Percentiles rank a stretch among this genome's conserved stretches.
Conservation (phyloP, 371 early-diverging fungal genomes). For the Mucor velutinosus region DNA sequence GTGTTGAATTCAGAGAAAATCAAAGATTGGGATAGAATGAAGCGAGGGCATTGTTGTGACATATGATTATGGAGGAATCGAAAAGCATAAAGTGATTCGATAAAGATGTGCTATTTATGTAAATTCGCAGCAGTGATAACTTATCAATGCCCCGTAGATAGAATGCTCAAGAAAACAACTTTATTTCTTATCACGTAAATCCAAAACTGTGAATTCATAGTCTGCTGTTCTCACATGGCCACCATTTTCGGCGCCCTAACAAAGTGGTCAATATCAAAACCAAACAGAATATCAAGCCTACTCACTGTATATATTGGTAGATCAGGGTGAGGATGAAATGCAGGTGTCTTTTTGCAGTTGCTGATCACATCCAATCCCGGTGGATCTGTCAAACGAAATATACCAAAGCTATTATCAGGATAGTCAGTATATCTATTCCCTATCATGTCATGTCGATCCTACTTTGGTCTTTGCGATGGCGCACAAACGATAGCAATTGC, state of each 20-base stretch:
- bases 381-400: constrained; percentile 89
- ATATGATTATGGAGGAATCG: neutral
- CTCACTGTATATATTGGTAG: constrained; percentile 66
- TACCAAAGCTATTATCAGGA: constrained; percentile 61
- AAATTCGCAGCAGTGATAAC: neutral
- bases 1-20: constrained; percentile 24
- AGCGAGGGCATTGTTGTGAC: neutral
- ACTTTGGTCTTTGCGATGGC: constrained; percentile 74
- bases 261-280: neutral
- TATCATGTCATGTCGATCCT: constrained; percentile 16
- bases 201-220: constrained; percentile 53
- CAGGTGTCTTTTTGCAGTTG: constrained; percentile 66
- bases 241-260: constrained; percentile 51
- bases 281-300: neutral
- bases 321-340: constrained; percentile 88
- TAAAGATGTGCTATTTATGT: no score
- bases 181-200: constrained; percentile 46
- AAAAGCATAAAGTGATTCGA: neutral
- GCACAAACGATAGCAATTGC: constrained; percentile 94
- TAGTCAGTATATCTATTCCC: neutral
- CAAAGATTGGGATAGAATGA: constrained; percentile 34
- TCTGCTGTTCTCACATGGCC: constrained; percentile 52
- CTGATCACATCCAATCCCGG: constrained; percentile 83
- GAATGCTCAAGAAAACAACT: neutral
- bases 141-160: neutral